phyloP scores from a whole-genome alignment of 2,329 filamentous ascomycete genomes.

The Fusarium incarnatum region DNA sequence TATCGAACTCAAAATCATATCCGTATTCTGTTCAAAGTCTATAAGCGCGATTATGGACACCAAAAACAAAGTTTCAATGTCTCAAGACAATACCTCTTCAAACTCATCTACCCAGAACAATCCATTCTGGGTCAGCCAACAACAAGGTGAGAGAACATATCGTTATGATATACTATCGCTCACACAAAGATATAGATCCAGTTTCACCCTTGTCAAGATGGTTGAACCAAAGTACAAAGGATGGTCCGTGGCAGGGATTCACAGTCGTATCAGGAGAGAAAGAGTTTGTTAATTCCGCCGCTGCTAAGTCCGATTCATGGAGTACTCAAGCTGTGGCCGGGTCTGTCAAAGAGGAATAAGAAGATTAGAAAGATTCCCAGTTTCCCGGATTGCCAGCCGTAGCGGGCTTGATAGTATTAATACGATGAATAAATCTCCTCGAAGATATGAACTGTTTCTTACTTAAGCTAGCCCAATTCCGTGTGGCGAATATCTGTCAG shows the following conservation, averaged over 20 bases:
- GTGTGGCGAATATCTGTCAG: neutral
- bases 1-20: neutral
- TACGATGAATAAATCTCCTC: neutral
- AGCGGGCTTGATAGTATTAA: too few species aligned
- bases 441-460: neutral
- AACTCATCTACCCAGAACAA: too few species aligned
- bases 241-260: neutral
- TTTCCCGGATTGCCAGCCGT: too few species aligned
- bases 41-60: neutral
- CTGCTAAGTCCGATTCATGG: neutral
- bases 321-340: neutral
- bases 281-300: rapidly evolving
- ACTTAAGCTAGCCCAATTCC: too few species aligned
- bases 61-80: too few species aligned
- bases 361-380: neutral
- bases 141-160: rapidly evolving
- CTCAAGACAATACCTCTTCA: too few species aligned
- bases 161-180: rapidly evolving
- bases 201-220: neutral
- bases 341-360: neutral
- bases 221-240: neutral
- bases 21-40: too few species aligned
- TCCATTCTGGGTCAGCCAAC: rapidly evolving
- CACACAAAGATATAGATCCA: rapidly evolving
- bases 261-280: rapidly evolving